Conservation (phyloP, 768 basidiomycete species). For the Tricholomella constricta region DNA sequence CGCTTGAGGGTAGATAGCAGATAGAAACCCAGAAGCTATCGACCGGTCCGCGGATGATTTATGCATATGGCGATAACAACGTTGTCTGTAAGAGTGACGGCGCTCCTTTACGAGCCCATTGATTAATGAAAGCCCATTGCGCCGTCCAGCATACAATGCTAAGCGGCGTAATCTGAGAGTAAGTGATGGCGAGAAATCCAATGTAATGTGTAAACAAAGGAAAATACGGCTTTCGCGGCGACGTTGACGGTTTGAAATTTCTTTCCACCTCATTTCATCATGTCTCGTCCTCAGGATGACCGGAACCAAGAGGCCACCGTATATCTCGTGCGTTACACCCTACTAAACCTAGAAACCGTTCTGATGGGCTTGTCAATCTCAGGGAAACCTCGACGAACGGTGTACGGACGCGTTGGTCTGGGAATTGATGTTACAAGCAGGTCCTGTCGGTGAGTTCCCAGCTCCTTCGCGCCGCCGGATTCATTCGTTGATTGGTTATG, state of each 20-base stretch:
- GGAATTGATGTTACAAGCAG: slow-evolving; percentile 99
- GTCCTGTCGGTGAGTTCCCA: slow-evolving; percentile 82
- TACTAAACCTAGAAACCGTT: neutral
- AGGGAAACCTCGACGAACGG: slow-evolving; percentile 98
- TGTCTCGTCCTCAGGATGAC: slow-evolving; percentile 82
- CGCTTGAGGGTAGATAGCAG: slow-evolving; percentile 9
- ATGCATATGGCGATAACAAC: too few relatives aligned
- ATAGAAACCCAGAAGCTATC: slow-evolving; percentile 2
- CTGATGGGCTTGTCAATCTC: neutral
- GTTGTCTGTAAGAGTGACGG: too few relatives aligned
- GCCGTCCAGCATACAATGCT: too few relatives aligned
- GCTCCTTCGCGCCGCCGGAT: neutral
- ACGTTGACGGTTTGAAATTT: neutral
- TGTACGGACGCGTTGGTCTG: slow-evolving; percentile 93
- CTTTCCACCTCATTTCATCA: slow-evolving; percentile 25
- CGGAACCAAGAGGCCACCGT: slow-evolving; percentile 92
- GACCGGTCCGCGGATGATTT: too few relatives aligned
- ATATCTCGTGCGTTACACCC: slow-evolving; percentile 59
- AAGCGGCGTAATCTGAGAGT: too few relatives aligned
- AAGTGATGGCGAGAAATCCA: too few relatives aligned
- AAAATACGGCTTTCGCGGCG: slow-evolving; percentile 8
- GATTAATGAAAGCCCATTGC: too few relatives aligned
- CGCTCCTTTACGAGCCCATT: too few relatives aligned
- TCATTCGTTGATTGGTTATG: neutral
- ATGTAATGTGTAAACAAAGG: slow-evolving; percentile 7